Base-by-base conservation (phyloP, 2,329 filamentous ascomycete species). In the Penicillium sp. region DNA sequence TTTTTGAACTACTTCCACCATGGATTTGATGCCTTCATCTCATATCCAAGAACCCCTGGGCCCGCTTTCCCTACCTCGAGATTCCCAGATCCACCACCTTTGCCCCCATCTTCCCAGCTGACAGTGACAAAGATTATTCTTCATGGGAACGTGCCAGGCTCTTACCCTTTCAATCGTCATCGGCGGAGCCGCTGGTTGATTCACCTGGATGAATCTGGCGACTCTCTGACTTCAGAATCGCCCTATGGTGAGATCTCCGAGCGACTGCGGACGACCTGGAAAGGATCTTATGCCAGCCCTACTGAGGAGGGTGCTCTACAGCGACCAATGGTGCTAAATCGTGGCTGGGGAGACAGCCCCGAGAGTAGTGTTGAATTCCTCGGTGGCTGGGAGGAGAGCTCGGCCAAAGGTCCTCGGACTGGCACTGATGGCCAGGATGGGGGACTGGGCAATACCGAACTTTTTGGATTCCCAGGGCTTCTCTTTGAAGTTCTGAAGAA, bases 1-100 rank as follows among this genome's bases (percentile, higher is more conserved):
- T 99, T 97, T 70, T 97, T 94, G 75, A 97, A 97, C 71, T 99
- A 99, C 71, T 99, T 97, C 69, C 88, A 93, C 61, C 87, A 96
- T 58, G 94, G 94, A 1, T 95, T 99, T 67, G 94, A 99, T 71
- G 83, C 97, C 9, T 81, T 97, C 5, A 83, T 99, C n/a, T 96
- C 93, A 0, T 85, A 86, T 29, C 88, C 90, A 0, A 84, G 84
- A 0, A 70, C 80, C 5, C 79, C 87, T 4, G 89, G 88, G 0
- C 83, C 83, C 19, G 77, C 78, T 7, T 86, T 88, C 0, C 88
- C 86, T 11, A 76, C 79, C 5, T 78, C 70, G 16, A 68, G 50
- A n/a, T 47, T 62, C 19, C 61, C 65, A 16, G 70, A 74, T 36
- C 63, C 67, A 6, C 61, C 64, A 0, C 62, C 64, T 46, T 67